Conservation (phyloP, 2,329 filamentous ascomycete species). For the Fusarium kyushuense region DNA sequence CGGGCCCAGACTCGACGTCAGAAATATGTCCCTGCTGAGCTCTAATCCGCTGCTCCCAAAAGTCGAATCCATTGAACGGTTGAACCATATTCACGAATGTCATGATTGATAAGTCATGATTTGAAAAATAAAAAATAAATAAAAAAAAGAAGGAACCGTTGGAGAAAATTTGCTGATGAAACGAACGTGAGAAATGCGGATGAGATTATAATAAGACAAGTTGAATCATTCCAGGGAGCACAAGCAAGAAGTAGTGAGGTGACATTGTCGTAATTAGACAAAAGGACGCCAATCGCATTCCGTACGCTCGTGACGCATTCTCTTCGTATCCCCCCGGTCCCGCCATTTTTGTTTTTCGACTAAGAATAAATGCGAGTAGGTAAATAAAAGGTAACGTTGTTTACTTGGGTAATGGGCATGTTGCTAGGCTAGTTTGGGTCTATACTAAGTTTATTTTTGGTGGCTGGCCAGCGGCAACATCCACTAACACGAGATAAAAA, state of each 20-base stretch:
- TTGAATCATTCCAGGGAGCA: slow-evolving; percentile 5
- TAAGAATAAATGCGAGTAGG: neutral
- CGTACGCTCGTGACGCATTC: neutral
- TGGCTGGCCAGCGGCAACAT: slow-evolving; percentile 4
- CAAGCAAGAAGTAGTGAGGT: neutral
- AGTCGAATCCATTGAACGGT: slow-evolving; percentile 20
- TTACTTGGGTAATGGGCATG: neutral
- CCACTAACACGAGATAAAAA: slow-evolving; percentile 27
- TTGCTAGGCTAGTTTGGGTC: neutral
- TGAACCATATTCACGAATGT: slow-evolving; percentile 8
- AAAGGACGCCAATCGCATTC: slow-evolving; percentile 6
- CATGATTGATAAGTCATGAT: neutral
- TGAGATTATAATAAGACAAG: slow-evolving; percentile 22
- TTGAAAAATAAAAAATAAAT: no score
- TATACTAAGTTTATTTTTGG: neutral
- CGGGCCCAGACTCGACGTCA: neutral
- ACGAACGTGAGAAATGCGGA: neutral
- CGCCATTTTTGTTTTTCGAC: neutral
- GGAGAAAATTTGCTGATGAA: neutral
- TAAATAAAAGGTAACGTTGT: slow-evolving; percentile 11
- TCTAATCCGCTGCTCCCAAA: slow-evolving; percentile 23
- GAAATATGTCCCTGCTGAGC: slow-evolving; percentile 1
- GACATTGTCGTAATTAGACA: slow-evolving; percentile 20
- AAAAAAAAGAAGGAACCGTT: neutral
- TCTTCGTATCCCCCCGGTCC: slow-evolving; percentile 8